A percentile compares a stretch with the other conserved stretches of the same genome.
Conservation (phyloP, 345 rosid species). For the Heritiera fomes region DNA sequence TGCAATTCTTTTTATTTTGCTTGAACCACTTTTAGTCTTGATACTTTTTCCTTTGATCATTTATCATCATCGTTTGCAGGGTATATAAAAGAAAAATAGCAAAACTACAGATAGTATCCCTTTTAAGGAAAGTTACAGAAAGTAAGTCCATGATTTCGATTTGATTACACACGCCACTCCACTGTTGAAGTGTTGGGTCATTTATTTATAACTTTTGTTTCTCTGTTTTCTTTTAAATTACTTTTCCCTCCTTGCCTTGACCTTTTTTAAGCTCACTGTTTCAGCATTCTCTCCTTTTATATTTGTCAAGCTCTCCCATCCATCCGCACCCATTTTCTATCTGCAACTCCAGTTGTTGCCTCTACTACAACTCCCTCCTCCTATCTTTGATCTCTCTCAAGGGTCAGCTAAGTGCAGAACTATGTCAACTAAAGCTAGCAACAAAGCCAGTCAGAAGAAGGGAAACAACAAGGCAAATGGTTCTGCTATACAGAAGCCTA, state of each 20-base stretch:
- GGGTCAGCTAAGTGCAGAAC: not conserved
- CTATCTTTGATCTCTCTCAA: slow-evolving; percentile 7
- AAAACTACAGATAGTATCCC: not conserved
- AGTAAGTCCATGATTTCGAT: not conserved
- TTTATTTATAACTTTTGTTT: not conserved
- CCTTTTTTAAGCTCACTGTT: slow-evolving; percentile 16
- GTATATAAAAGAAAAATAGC: not conserved
- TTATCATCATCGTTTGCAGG: not conserved
- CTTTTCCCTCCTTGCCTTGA: not conserved
- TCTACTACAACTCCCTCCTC: slow-evolving; percentile 11
- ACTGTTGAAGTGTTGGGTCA: slow-evolving; percentile 19
- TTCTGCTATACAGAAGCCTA: slow-evolving; percentile 6
- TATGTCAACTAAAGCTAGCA: slow-evolving; percentile 40
- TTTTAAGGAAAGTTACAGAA: slow-evolving; percentile 7
- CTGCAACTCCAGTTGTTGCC: not conserved
- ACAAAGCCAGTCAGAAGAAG: slow-evolving; percentile 24
- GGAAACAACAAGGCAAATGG: slow-evolving; percentile 24
- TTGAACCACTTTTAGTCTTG: not conserved
- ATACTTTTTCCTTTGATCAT: not conserved
- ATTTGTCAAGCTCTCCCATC: slow-evolving; percentile 13
- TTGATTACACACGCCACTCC: slow-evolving; percentile 16
- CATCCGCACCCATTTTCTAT: slow-evolving; percentile 4
- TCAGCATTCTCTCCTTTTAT: slow-evolving; percentile 17
- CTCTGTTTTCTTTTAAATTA: not conserved
- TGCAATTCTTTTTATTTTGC: not conserved